phyloP scores from a whole-genome alignment of 148 eudicot species.

The Polygonum aviculare region DNA sequence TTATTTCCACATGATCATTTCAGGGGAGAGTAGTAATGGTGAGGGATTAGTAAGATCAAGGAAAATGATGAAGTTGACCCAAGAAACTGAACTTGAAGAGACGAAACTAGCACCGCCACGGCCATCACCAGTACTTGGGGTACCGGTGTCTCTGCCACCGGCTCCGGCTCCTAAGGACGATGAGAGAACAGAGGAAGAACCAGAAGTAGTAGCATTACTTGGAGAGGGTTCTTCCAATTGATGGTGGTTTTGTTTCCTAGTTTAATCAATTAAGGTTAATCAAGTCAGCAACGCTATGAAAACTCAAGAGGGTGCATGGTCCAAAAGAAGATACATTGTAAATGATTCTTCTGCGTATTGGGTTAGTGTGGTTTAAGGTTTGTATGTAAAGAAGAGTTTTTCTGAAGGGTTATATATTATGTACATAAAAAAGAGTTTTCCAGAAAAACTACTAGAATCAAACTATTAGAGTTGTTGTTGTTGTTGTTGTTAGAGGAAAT shows the following conservation, averaged over 20 bases:
- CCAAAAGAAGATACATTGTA: background rate
- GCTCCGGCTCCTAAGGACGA: background rate
- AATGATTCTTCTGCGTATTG: background rate
- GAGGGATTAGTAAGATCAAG: background rate
- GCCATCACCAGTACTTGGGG: background rate
- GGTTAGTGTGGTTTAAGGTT: background rate
- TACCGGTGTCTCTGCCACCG: background rate
- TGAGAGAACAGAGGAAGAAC: background rate
- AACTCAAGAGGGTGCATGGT: background rate
- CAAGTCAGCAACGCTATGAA: background rate
- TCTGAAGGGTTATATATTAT: no score
- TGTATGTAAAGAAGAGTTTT: no score
- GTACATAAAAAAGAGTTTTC: no score
- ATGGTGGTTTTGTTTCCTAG: background rate
- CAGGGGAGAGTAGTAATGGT: background rate
- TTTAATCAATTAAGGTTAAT: background rate
- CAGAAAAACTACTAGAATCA: no score
- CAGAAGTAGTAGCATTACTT: background rate
- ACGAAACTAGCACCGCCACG: background rate
- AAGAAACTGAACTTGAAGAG: background rate
- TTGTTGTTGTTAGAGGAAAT: no score
- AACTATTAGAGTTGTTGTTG: no score
- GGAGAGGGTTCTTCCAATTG: background rate
- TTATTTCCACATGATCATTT: background rate
- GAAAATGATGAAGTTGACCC: conserved; percentile 3